Base-by-base conservation (phyloP, 2,329 filamentous ascomycete genomes). In the Uncinocarpus reesii region DNA sequence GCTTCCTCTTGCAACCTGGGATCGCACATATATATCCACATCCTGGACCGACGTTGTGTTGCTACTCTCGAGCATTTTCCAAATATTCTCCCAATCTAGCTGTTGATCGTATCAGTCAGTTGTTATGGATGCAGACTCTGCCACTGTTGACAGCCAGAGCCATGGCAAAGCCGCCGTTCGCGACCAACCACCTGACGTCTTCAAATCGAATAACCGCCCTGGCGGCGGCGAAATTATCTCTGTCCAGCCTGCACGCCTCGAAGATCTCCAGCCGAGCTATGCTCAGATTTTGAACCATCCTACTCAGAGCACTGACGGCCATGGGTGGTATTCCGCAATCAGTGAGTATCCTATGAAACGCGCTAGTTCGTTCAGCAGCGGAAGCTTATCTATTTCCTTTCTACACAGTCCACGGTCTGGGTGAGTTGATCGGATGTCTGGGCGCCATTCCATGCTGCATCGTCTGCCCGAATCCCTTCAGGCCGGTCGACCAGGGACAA, bases 401-500 rank as follows among this genome's bases (percentile, higher is more conserved):
- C 52, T 57, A 49, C 55, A 50, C 56, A 80, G 79, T 93, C 66
- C 85, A 90, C 65, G 66, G 71, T 13, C 71, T 96, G 6, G 92
- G 92, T 55, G 65, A 76, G 45, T 72, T 77, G 58, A 74, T 95
- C 47, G 92, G 92, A 57, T 84, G 80, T 38, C 61, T 85, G 18
- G 92, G 92, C 43, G 88, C 92, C 15, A 76, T 96, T 57, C 92
- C 92, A 3, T 94, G 89, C 79, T 94, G 89, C 66, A 70, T 95
- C 63, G 74, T 82, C 69, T 95, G 85, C 72, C 92, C 92, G 42
- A 98, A 98, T 71, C 92, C 90, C 2, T 96, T 89, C 77, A 94
- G 93, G 73, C 82, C 80, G 41, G 90, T 98, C 51, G 73, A 78
- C 48, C 92, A 96, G 71, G 92, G 92, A 59, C 89, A 95, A 58